phyloP scores from a whole-genome alignment of 345 rosid species.

The Boechera retrofracta region DNA sequence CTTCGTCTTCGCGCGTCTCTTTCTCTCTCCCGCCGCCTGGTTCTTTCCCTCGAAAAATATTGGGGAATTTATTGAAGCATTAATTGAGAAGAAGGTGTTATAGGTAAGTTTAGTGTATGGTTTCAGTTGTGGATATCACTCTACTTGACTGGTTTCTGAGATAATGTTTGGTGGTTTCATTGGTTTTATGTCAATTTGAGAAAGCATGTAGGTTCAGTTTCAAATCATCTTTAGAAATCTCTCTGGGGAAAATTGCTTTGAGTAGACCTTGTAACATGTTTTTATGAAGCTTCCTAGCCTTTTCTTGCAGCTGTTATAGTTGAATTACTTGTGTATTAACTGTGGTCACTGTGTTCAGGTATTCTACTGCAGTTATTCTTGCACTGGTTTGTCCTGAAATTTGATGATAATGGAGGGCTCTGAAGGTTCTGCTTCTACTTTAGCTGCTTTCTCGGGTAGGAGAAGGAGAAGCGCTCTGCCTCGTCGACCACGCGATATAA shows the following conservation, averaged over 20 bases:
- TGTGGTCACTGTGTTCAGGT: not conserved
- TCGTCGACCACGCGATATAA: conserved; percentile 54
- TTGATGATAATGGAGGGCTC: conserved; percentile 54
- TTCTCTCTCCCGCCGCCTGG: conserved; percentile 5
- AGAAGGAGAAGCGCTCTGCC: conserved; percentile 61
- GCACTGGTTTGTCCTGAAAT: not conserved
- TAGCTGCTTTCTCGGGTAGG: conserved; percentile 45
- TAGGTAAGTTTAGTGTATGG: not conserved
- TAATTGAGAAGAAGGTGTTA: not conserved
- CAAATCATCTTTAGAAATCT: not conserved
- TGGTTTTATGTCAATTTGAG: conserved; percentile 6
- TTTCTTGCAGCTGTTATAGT: conserved; percentile 5
- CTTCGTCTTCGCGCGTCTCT: conserved; percentile 15
- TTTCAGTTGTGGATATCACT: conserved; percentile 5
- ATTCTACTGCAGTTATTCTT: not conserved
- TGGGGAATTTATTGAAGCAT: not conserved
- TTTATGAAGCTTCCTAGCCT: not conserved
- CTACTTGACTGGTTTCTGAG: conserved; percentile 6
- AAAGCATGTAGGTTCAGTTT: not conserved
- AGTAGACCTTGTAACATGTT: not conserved
- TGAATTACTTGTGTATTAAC: not conserved
- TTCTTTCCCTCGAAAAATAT: not conserved
- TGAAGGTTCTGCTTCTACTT: conserved; percentile 43
- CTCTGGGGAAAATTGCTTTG: not conserved
- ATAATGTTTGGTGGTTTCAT: not conserved